phyloP scores from a whole-genome alignment of 2,329 filamentous ascomycete genomes.

The Aureobasidium musti region DNA sequence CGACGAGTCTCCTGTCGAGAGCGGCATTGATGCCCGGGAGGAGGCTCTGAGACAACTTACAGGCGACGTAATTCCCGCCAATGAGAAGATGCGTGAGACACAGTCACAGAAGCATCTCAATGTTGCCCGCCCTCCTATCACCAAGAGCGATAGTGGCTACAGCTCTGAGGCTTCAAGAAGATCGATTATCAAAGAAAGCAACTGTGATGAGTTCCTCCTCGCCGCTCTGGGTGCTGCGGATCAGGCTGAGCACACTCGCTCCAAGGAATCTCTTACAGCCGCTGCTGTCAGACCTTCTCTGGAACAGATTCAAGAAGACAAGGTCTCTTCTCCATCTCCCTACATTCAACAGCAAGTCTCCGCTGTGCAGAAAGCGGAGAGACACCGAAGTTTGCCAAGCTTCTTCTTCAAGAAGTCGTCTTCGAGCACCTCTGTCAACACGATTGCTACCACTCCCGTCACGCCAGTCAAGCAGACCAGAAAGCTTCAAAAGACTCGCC shows the following conservation, averaged over 20 bases:
- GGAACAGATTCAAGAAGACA: constrained; percentile 9
- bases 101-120: constrained; percentile 8
- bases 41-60: constrained; percentile 37
- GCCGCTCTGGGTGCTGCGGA: constrained; percentile 13
- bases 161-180: constrained; percentile 38
- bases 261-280: background rate
- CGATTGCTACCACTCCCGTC: constrained; percentile 10
- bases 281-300: constrained; percentile 1
- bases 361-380: constrained; percentile 16
- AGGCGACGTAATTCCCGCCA: constrained; percentile 27
- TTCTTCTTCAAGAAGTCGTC: constrained; percentile 25
- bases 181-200: constrained; percentile 30
- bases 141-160: constrained; percentile 42
- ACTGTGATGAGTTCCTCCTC: constrained; percentile 31
- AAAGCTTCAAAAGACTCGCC: constrained; percentile 39
- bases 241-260: constrained; percentile 13
- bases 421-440: constrained; percentile 24
- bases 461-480: constrained; percentile 19
- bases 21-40: constrained; percentile 32
- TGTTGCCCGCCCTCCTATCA: constrained; percentile 13
- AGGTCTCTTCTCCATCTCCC: constrained; percentile 1
- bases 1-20: constrained; percentile 30
- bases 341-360: constrained; percentile 3
- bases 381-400: constrained; percentile 24
- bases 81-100: background rate